Evolutionary conservation across 495 filamentous ascomycete genomes (phyloP), one percentile per base, ranked within the genome.

Genomic region (Aspergillus mulundensis): DNA sequence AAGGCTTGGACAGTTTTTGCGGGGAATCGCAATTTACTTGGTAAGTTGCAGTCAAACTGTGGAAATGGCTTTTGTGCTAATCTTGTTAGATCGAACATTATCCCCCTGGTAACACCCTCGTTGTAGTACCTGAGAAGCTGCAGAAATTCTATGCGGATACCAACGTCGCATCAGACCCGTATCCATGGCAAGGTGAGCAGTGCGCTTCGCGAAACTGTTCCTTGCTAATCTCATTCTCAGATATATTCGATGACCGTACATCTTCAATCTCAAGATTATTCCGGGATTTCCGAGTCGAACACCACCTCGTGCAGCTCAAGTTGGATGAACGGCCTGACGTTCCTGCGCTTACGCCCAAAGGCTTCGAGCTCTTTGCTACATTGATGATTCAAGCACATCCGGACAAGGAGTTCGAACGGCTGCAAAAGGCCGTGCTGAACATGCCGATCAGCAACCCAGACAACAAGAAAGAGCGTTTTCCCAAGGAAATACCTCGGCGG

Each of bases 81-180:
- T 38, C 52, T 49, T 20, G 30, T 23, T 60, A 91, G 87, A 90
- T 95, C 66, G 85, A 90, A 42, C 82, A 91, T 53, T 89, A 88
- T 62, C 73, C 83, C 19, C 89, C 91, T 0, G 79, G 77, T 36
- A 84, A 85, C 30, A 89, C 81, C 39, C 76, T 94, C 39, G 89
- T 96, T n/a, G 82, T 96, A 28, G 84, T 86, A 0, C 88, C 90
- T 2, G 74, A 81, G 7, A 96, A 96, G 71, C 81, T 97, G 77
- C 78, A 84, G 14, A 78, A 82, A 48, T 92, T 93, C 57, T 96
- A 96, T 65, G 73, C 80, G 19, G 84, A 78, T 50, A 84, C 87
- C 53, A 67, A 75, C 46, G 63, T 93, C 3, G 60, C 81, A 0
- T 68, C 77, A 24, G 91, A 95, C 64, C 70, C 73, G 36, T 87